Base-by-base conservation (phyloP, 2,329 filamentous ascomycete species). In the Tolypocladium tropicale region DNA sequence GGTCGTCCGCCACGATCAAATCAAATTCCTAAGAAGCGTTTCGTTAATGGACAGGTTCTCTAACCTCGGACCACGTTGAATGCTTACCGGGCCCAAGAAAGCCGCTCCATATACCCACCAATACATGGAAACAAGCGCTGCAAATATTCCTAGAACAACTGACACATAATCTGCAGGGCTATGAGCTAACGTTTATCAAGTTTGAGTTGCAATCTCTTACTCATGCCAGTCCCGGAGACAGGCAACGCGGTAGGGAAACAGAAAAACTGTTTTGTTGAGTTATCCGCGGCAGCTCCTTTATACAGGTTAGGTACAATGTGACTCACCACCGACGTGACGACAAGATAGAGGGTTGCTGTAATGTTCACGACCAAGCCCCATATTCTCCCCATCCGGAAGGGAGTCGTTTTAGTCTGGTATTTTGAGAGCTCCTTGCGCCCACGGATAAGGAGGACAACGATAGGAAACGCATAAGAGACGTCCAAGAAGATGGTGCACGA, bases 191-290 rank as follows among this genome's bases (percentile, higher is more conserved):
- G 4, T 16, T 37, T 6, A n/a, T 37, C 16, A 37, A 37, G 36
- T 6, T 6, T 37, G 18, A 9, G 36, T 16, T 37, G 4, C 6
- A 37, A n/a, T 16, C 18, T 16, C 18, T 36, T 53, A 64, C 62
- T 64, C 62, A 64, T 63, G 1, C 60, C 63, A 23, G 56, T 62
- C 6, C 57, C 12, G 4, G 57, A 61, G 9, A 64, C 52, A 1
- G 62, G 62, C 7, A 64, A 58, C 9, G 59, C 61, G 1, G 61
- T 63, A n/a, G 36, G 36, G 16, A 37, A 37, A 9, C 36, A 37
- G 36, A 37, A 37, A 18, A 37, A 37, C 36, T 37, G 16, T 18
- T n/a, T 6, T 37, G 16, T 18, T n/a, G 16, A 37, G 7, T 37
- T 18, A n/a, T 18, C 36, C 36, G 14, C 2, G n/a, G 36, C 16